Evolutionary conservation across 2,329 filamentous ascomycete genomes (phyloP).

Genomic region (Emydomyces testavorans): DNA sequence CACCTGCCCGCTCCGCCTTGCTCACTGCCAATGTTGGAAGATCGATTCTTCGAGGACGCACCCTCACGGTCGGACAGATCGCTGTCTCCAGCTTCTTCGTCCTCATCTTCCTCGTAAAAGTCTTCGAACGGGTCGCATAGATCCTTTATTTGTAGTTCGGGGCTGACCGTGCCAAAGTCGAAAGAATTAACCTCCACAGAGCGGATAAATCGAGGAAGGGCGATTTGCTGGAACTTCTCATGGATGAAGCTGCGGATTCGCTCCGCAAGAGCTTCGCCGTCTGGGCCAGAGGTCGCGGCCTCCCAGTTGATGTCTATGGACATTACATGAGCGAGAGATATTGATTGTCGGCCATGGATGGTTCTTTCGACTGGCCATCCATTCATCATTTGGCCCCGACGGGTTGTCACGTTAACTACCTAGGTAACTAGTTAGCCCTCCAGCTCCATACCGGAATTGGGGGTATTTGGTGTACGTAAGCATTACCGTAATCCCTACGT

Average conservation of each 20-base stretch:
- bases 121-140: slow-evolving; percentile 91
- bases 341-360: not conserved
- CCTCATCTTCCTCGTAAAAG: slow-evolving; percentile 74
- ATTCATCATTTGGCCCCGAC: not conserved
- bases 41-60: slow-evolving; percentile 16
- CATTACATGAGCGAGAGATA: slow-evolving; percentile 47
- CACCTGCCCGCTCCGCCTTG: slow-evolving; percentile 9
- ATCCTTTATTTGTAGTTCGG: slow-evolving; percentile 85
- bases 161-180: slow-evolving; percentile 73
- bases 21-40: not conserved
- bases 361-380: not conserved
- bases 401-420: not conserved
- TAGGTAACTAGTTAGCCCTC: too few species aligned
- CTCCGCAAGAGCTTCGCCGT: slow-evolving; percentile 73
- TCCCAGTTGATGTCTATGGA: slow-evolving; percentile 98
- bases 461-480: too few species aligned
- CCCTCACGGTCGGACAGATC: slow-evolving; percentile 29
- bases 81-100: slow-evolving; percentile 39
- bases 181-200: slow-evolving; percentile 91
- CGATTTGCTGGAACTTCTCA: slow-evolving; percentile 84
- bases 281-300: slow-evolving; percentile 74
- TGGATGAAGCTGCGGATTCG: slow-evolving; percentile 88
- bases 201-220: slow-evolving; percentile 89
- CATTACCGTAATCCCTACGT: too few species aligned
- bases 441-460: too few species aligned